phyloP scores from a whole-genome alignment of 305 asterid genomes.

The Coffea humblotiana region DNA sequence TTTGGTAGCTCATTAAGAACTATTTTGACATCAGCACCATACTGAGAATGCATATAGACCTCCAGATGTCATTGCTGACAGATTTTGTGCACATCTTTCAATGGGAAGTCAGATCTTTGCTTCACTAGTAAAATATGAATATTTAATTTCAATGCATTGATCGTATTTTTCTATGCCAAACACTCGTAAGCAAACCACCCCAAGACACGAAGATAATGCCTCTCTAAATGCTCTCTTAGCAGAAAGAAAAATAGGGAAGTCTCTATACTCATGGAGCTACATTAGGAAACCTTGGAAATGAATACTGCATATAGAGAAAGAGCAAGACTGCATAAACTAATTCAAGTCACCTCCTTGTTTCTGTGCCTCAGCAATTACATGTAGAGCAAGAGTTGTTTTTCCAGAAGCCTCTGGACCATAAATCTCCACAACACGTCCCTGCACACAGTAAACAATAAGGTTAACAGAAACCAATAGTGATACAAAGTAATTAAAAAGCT shows the following conservation, averaged over 20 bases:
- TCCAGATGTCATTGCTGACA: not conserved
- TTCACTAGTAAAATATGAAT: not conserved
- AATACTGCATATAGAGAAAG: not conserved
- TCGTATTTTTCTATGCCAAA: not conserved
- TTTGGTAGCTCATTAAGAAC: not conserved
- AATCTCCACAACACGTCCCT: conserved; percentile 91
- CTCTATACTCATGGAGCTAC: not conserved
- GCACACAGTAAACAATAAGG: conserved; percentile 21
- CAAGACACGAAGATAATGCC: not conserved
- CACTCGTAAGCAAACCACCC: not conserved
- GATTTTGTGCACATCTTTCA: not conserved
- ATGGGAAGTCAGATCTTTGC: not conserved
- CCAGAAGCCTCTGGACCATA: conserved; percentile 98
- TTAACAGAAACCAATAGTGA: not conserved
- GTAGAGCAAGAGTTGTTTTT: conserved; percentile 88
- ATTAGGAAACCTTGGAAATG: not conserved
- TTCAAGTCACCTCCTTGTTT: conserved; percentile 69
- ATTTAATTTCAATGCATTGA: not conserved
- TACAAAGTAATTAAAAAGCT: not conserved
- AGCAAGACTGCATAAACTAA: not conserved
- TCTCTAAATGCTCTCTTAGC: not conserved
- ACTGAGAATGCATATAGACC: not conserved
- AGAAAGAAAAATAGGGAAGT: not conserved
- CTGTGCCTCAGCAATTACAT: conserved; percentile 85
- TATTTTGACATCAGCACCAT: not conserved